Evolutionary conservation across 2,329 filamentous ascomycete species (phyloP), one percentile per base, ranked within the genome.

Genomic region (Didymosphaeria variabile): DNA sequence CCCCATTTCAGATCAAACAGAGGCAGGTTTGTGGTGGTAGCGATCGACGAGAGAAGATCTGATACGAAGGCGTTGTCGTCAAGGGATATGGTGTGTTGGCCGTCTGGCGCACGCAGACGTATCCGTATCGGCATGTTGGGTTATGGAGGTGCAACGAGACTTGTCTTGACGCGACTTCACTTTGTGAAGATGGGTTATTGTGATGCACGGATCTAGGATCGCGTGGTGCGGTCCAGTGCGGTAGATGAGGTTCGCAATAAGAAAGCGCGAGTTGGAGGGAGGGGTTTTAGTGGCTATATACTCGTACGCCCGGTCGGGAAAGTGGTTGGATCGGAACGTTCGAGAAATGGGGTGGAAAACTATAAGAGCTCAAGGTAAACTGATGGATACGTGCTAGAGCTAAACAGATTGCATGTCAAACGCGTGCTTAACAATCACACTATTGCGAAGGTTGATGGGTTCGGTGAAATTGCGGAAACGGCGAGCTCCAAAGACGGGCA

Each of bases 1-100:
- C 93, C 93, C 79, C 90, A 92, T 82, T 95, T 97, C 64, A 97
- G 82, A 46, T 91, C 87, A 72, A 94, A 93, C 15, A 83, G 82
- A 7, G 83, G 71, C 17, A 94, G 83, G 5, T 86, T 86, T 1
- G 91, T 92, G 71, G 87, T 86, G 53, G 86, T 80, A 55, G 83
- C 84, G 70, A 94, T 88, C 53, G 86, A 82, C 4, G 83, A 74
- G 50, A 89, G 81, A 1, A 94, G 82, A 56, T 88, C 83, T 51
- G 80, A 80, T 49, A 92, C 84, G 3, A 87, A 90, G 55, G 91
- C 90, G 62, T 86, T 81, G 57, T 93, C 89, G 38, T 88, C 82
- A 31, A 97, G 81, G 17, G 87, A 87, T 55, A 97, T 80, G 3
- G 88, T 90, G 36, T 89, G 89, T 50, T 89, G 87, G 65, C 93